Evolutionary conservation across 116 monocot species (phyloP).

Genomic region (Dioscorea cayenensis): DNA sequence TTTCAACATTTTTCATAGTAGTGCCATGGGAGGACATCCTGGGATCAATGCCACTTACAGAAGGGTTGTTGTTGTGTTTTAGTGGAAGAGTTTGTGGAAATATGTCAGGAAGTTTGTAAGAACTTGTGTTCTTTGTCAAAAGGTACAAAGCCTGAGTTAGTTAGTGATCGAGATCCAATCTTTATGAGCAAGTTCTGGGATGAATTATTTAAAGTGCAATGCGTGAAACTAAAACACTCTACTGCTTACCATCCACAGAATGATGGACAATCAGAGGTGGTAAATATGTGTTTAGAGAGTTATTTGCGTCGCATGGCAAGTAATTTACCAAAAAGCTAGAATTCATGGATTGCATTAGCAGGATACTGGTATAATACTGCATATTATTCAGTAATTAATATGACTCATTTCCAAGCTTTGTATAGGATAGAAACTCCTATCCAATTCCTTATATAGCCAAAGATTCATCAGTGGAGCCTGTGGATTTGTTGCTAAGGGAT

Average conservation of each 20-base stretch:
- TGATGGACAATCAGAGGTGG: no score
- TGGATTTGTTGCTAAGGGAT: not conserved
- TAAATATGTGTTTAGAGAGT: not conserved
- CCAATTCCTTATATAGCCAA: not conserved
- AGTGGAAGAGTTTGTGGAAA: no score
- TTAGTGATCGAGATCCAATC: no score
- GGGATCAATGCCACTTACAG: no score
- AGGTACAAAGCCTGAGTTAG: no score
- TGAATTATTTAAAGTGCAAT: not conserved
- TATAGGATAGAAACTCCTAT: not conserved
- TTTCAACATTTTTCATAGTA: no score
- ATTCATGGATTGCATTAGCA: slow-evolving; percentile 5
- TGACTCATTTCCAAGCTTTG: not conserved
- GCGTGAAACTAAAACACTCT: not conserved
- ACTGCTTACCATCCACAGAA: no score
- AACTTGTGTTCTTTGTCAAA: no score
- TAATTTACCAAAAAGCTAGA: not conserved
- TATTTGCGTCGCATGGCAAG: slow-evolving; percentile 6
- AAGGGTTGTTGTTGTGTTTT: no score
- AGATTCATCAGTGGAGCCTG: not conserved
- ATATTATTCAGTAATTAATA: not conserved
- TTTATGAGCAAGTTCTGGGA: no score
- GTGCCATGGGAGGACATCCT: no score
- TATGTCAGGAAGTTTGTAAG: no score
- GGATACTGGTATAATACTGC: slow-evolving; percentile 18